Evolutionary conservation across 2,329 filamentous ascomycete genomes (phyloP).

Genomic region (Penicillium sp.): DNA sequence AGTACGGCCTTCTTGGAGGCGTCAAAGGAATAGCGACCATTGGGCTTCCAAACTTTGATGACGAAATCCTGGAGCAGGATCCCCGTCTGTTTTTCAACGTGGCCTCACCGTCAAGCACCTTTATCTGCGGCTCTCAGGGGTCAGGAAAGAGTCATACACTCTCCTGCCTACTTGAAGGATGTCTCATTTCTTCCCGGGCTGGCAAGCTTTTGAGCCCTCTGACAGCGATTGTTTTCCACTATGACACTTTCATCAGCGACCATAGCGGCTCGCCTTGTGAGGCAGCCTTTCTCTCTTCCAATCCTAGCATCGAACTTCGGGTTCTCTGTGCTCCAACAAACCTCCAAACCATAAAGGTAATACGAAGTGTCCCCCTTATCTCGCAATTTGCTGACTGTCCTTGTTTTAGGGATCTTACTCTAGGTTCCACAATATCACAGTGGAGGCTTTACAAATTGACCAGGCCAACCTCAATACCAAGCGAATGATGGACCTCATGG

Average conservation of each 20-base stretch:
- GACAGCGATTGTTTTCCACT: conserved; percentile 59
- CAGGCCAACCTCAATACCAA: conserved; percentile 35
- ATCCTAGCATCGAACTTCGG: conserved; percentile 46
- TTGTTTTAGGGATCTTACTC: background rate
- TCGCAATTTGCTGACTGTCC: background rate
- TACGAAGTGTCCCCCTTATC: background rate
- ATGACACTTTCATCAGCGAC: conserved; percentile 48
- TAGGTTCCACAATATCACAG: background rate
- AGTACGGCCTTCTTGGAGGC: background rate
- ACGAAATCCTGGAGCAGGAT: background rate
- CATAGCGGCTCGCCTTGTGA: conserved; percentile 50
- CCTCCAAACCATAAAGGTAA: background rate
- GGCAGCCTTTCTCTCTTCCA: conserved; percentile 56
- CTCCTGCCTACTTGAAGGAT: conserved; percentile 56
- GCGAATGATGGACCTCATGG: conserved; percentile 45
- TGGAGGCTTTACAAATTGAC: background rate
- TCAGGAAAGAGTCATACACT: conserved; percentile 31
- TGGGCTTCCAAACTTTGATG: conserved; percentile 5
- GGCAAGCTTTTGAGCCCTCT: conserved; percentile 51
- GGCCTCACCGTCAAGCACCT: conserved; percentile 56
- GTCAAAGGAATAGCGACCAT: conserved; percentile 47
- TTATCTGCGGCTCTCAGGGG: conserved; percentile 65
- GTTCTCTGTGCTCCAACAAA: conserved; percentile 53
- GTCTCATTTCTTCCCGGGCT: conserved; percentile 35
- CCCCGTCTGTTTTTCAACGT: background rate